A percentile compares a stretch with the other conserved stretches of the same genome.
Evolutionary conservation across 768 basidiomycete genomes (phyloP).

Genomic region (Mycena capillaripes): DNA sequence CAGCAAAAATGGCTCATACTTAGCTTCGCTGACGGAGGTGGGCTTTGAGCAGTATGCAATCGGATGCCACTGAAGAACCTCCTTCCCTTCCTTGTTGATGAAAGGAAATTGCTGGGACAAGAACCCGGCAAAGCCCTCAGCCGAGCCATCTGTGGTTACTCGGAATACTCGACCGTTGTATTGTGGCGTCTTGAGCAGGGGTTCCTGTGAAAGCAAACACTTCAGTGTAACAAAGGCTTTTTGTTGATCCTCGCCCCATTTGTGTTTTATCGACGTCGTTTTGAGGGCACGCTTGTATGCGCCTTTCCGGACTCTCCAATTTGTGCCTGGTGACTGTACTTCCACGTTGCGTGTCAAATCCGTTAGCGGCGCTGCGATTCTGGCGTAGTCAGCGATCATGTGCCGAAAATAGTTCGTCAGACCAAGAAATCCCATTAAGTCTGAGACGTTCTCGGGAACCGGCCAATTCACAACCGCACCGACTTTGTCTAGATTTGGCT

Average conservation of each 20-base stretch:
- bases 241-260: constrained; percentile 39
- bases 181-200: constrained; percentile 34
- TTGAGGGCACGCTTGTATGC: constrained; percentile 45
- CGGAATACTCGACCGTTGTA: constrained; percentile 46
- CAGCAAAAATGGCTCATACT: constrained; percentile 48
- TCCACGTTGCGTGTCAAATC: constrained; percentile 45
- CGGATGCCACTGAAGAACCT: constrained; percentile 39
- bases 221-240: no score
- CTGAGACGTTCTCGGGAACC: constrained; percentile 41
- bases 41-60: constrained; percentile 51
- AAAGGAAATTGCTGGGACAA: constrained; percentile 39
- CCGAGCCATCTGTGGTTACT: constrained; percentile 45
- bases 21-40: constrained; percentile 51
- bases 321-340: constrained; percentile 35
- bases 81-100: constrained; percentile 31
- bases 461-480: constrained; percentile 53
- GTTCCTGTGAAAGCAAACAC: constrained; percentile 38
- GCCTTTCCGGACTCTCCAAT: constrained; percentile 33
- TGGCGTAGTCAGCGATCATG: no score
- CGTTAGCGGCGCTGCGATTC: constrained; percentile 48
- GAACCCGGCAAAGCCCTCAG: constrained; percentile 45
- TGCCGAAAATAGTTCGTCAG: no score
- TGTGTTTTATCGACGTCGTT: constrained; percentile 27
- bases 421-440: constrained; percentile 51
- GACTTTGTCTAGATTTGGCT: constrained; percentile 52